Evolutionary conservation across 1,284 basidiomycete species (phyloP), one percentile per base, ranked within the genome.

Genomic region (Ganoderma leucocontextum): DNA sequence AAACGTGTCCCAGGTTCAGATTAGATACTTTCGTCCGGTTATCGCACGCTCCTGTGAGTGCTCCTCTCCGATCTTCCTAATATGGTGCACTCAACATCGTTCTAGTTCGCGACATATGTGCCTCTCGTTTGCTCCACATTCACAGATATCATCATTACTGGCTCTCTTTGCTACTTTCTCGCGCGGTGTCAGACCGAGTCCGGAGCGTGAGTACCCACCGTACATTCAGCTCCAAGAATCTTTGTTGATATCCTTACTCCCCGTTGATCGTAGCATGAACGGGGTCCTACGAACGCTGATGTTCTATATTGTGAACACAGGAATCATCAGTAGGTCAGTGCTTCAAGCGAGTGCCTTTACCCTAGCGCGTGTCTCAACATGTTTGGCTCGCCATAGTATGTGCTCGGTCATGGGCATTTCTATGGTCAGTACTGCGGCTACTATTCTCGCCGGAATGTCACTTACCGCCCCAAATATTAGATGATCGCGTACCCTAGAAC

Each of bases 321-420:
- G 75, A 2, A 67, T 74, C 25, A 69, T 76, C 10, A 75, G 72
- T 2, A 71, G 75, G 75, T 74, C n/a, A 15, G 67, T 59, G 5
- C 2, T 47, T 1, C 10, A 25, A 8, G 7, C 41, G 22, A 4
- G 22, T 52, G n/a, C 22, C 44, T 47, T 22, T 15, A 15, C 4
- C 25, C 17, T 33, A 15, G 25, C 38, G 17, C 9, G 22, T 8
- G 22, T 33, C 19, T 49, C 8, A 36, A 15, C 25, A 12, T 13
- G 52, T 19, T 8, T 53, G 36, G 41, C 29, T 39, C 7, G 22
- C 39, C 17, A 8, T 38, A 78, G 78, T 64, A 63, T 75, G 5
- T 78, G 74, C 53, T 78, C 77, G 17, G 63, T 76, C 1, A 65
- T 72, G 1, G 72, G 74, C 0, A 71, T 78, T 9, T 69, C 73